phyloP scores from a whole-genome alignment of 371 early-diverging fungal genomes.

The Apophysomyces trapeziformis region DNA sequence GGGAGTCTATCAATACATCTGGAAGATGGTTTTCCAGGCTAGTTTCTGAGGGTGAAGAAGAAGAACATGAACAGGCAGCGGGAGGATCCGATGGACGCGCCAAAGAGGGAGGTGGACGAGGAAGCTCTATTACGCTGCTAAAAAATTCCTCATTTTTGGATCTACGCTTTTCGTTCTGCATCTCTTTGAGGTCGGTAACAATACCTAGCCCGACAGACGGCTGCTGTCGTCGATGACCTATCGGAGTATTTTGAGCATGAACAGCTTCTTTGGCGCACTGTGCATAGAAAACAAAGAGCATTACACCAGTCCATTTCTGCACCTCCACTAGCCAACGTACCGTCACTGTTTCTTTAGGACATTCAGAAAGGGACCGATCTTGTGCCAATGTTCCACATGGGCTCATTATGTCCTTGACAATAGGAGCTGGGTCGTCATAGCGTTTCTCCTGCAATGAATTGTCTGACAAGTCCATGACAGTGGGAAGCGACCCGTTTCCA shows the following conservation, averaged over 20 bases:
- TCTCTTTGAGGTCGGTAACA: slow-evolving; percentile 29
- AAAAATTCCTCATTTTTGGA: slow-evolving; percentile 47
- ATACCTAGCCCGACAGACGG: slow-evolving; percentile 44
- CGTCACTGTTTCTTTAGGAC: neutral
- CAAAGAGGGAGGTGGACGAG: slow-evolving; percentile 43
- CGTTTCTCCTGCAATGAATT: neutral
- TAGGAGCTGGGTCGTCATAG: neutral
- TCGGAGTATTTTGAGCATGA: slow-evolving; percentile 11
- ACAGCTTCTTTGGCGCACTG: slow-evolving; percentile 4
- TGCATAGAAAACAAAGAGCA: neutral
- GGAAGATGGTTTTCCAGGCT: neutral
- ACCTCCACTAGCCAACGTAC: neutral
- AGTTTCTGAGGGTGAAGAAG: neutral
- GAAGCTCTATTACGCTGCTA: slow-evolving; percentile 25
- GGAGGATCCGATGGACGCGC: neutral
- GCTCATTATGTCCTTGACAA: neutral
- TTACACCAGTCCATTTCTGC: neutral
- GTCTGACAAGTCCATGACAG: slow-evolving; percentile 5
- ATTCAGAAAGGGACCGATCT: neutral
- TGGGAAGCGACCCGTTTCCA: neutral
- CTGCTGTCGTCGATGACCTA: slow-evolving; percentile 31
- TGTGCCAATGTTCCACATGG: neutral
- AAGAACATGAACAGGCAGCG: slow-evolving; percentile 3
- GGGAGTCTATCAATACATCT: neutral
- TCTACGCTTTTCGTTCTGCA: neutral